Conservation (phyloP, 192 early-diverging fungal genomes). For the Podila epigama region DNA sequence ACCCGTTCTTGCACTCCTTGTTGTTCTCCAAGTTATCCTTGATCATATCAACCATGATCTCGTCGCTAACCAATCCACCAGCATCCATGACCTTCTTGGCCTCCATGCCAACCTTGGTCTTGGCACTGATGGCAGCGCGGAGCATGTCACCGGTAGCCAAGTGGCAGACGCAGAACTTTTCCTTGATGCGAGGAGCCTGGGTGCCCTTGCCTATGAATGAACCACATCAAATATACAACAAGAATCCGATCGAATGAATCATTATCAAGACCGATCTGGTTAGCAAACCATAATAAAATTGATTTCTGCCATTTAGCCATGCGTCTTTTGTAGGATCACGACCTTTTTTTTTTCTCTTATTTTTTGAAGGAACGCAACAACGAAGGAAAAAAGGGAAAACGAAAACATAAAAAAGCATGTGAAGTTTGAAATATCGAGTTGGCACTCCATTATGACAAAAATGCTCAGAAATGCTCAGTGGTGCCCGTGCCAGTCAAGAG, state of each 20-base stretch:
- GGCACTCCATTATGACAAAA: not conserved
- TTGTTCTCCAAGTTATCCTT: conserved; percentile 95
- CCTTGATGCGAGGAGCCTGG: conserved; percentile 96
- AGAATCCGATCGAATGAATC: not conserved
- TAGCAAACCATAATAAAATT: too few species aligned
- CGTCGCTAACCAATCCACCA: conserved; percentile 96
- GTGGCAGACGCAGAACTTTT: conserved; percentile 96
- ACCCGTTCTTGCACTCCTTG: conserved; percentile 94
- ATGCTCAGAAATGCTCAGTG: not conserved
- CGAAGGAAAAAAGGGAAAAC: not conserved
- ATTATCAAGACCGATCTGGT: not conserved
- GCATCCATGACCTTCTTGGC: conserved; percentile 99
- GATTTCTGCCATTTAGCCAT: too few species aligned
- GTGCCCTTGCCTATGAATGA: conserved; percentile 79
- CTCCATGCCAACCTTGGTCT: conserved; percentile 90
- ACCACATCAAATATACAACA: not conserved
- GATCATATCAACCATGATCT: conserved; percentile 98
- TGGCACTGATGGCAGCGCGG: conserved; percentile 91
- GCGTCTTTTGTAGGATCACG: too few species aligned
- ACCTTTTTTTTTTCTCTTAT: too few species aligned
- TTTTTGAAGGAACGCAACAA: not conserved
- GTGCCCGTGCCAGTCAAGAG: too few species aligned
- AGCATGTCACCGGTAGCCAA: conserved; percentile 99
- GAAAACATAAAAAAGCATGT: not conserved
- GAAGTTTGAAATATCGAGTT: not conserved